Base-by-base conservation (phyloP, 352 stramenopile genomes). In the Phytopythium kandeliae region DNA sequence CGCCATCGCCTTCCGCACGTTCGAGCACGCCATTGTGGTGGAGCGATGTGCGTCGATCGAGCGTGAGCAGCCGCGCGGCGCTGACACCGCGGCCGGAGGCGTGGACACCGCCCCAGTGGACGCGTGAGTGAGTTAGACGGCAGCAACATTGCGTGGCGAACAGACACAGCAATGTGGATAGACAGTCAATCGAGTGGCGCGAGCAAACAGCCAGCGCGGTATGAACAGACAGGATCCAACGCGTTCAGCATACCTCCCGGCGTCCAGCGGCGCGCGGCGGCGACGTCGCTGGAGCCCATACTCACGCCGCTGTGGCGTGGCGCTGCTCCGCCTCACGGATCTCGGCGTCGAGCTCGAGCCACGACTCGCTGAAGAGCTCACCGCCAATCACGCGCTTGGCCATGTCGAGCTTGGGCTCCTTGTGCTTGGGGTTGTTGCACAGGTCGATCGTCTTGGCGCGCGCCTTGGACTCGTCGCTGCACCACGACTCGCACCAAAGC, bases 401-500 rank as follows among this genome's bases (percentile, higher is more conserved):
- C 97, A 99, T 99, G 41, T 98, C 95, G 25, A 99, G 80, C 69
- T 99, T 99, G 13, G 97, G 94, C 64, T 99, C 97, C 78, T 99
- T 99, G 77, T 99, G 96, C 63, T 98, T 86, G 4, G 97, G 97
- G 67, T 99, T 99, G 77, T 99, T 99, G 77, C 97, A 99, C 49
- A 99, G 71, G 69, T 99, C 97, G 63, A 99, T 99, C 5, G 97
- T 99, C 80, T 99, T 99, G 22, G 97, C 96, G 11, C 78, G 54
- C 13, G 66, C 79, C 69, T 99, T 99, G 16, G 92, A 97, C 53
- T 98, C 95, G 48, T 99, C 96, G 51, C 86, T 98, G 78, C 97
- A 99, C 97, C 97, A 99, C 22, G 87, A 97, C 63, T 99, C 97
- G 65, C 97, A 99, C 97, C 97, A 99, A 10, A 99, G 84, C 97